Evolutionary conservation across 352 stramenopile species (phyloP), one percentile per base, ranked within the genome.

Genomic region (Albugo candida): DNA sequence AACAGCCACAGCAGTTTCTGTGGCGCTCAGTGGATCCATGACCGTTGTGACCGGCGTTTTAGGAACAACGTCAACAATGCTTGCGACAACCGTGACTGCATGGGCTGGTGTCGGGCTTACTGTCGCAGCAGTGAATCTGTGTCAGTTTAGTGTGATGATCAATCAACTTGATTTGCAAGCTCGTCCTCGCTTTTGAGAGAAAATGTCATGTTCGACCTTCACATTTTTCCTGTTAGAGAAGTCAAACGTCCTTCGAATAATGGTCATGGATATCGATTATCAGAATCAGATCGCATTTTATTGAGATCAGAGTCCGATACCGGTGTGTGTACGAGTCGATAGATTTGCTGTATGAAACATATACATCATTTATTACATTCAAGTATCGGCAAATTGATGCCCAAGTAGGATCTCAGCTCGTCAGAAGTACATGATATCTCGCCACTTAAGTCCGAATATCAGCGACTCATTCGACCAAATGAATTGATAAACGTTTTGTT

Each of bases 151-250:
- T 11, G 67, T 86, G 47, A 86, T 86, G 74, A 62, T 86, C 24
- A 86, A 76, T 59, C 74, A 86, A 50, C 79, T 86, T 65, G 83
- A 86, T 57, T 56, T 86, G 17, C 70, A 86, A 35, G 71, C 69
- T 5, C 73, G 69, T 24, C 71, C 74, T 18, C 69, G 69, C 1
- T 66, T 84, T 47, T 62, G 75, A 20, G 74, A 71, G 41, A 61
- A 69, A 38, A 81, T 84, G 70, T 56, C 71, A 4, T 63, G 70
- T 2, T 64, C 75, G 2, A 56, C 63, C 14, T 83, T 81, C 47
- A 59, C 46, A 11, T 87, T 87, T 53, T 87, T 1, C 64, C 71
- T 1, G 79, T 86, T 48, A 65, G 70, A 27, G 71, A 84, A 41
- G 43, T 57, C 17, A 36, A 47, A 41, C 14, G 36, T 11, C 5